Base-by-base conservation (phyloP, 345 rosid genomes). In the Rhodamnia rubescens region DNA sequence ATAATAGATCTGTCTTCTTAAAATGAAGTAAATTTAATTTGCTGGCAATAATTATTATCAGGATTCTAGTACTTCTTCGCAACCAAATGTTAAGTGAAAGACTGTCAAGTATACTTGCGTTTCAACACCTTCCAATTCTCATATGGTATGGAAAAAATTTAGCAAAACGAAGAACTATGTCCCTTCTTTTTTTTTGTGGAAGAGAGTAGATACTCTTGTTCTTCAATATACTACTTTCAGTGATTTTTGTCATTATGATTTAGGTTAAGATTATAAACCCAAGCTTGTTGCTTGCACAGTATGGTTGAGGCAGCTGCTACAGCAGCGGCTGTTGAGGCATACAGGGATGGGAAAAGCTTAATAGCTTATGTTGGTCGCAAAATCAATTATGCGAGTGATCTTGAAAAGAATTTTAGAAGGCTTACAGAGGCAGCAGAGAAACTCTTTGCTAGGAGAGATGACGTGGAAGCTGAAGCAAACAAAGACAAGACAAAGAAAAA, bases 251-350 rank as follows among this genome's bases (percentile, higher is more conserved):
- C 78, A 69, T 69, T 69, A 36, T 0, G 24, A 32, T 69, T 69
- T 18, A 8, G 1, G 2, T 18, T 18, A 69, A 69, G 78, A 18
- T 18, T 32, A 36, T 69, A 32, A 69, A 69, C 47, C 32, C 47
- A 55, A 83, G 26, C 61, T 83, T 26, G 53, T 47, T 20, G 54
- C 26, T 55, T 83, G 42, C 1, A 49, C 29, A 83, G 74, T 36
- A 85, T 87, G 89, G 87, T 85, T 44, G 89, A 87, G 29, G 86
- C 86, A 3, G 86, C 82, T 50, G 83, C 87, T 82, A 50, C 90
- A 1, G 86, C 85, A 53, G 42, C 82, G 10, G 85, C 86, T 20
- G 87, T 87, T 52, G 85, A 87, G 80, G 87, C 78, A 53, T 82
- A 87, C 12, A 74, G 24, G 51, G 89, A 87, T 55, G 85, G 85